These are phyloP conservation scores for Vanrija humicola DNA, from an alignment of 1,284 basidiomycete species.

Conservation along the genomic window DNA sequence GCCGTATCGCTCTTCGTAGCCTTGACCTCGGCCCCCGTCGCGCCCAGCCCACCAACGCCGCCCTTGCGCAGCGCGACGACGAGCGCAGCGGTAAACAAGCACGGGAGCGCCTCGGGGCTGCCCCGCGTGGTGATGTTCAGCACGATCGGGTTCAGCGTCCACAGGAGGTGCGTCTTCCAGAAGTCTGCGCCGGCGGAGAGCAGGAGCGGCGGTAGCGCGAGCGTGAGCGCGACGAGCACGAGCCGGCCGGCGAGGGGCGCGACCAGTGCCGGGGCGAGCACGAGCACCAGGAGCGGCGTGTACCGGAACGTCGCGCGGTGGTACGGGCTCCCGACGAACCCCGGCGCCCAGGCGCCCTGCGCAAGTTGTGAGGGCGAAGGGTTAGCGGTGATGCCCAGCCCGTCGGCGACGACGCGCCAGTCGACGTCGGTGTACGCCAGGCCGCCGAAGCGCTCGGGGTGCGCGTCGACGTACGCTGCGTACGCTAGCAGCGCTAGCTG, in stretches of 20 bases:
- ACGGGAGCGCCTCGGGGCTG: constrained; percentile 85
- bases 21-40: not conserved
- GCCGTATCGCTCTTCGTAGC: not conserved
- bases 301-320: constrained; percentile 92
- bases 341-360: not conserved
- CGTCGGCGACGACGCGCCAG: constrained; percentile 93
- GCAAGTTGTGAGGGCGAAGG: not conserved
- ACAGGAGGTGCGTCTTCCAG: constrained; percentile 54
- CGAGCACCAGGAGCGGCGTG: constrained; percentile 82
- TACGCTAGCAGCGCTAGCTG: constrained; percentile 38
- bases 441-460: constrained; percentile 40
- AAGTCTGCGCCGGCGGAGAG: constrained; percentile 47
- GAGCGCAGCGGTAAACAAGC: constrained; percentile 54
- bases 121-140: constrained; percentile 95
- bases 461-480: constrained; percentile 40
- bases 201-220: constrained; percentile 75
- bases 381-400: constrained; percentile 52
- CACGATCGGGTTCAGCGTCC: constrained; percentile 88
- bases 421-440: constrained; percentile 96
- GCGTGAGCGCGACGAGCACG: constrained; percentile 79
- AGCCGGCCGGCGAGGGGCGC: constrained; percentile 85
- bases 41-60: constrained; percentile 32
- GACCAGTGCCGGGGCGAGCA: constrained; percentile 75
- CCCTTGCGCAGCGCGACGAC: constrained; percentile 65
- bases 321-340: constrained; percentile 65